A percentile compares a stretch with the other conserved stretches of the same genome.
Evolutionary conservation across 164 flowering plant genomes (phyloP).

Genomic region (Aristolochia fimbriata): DNA sequence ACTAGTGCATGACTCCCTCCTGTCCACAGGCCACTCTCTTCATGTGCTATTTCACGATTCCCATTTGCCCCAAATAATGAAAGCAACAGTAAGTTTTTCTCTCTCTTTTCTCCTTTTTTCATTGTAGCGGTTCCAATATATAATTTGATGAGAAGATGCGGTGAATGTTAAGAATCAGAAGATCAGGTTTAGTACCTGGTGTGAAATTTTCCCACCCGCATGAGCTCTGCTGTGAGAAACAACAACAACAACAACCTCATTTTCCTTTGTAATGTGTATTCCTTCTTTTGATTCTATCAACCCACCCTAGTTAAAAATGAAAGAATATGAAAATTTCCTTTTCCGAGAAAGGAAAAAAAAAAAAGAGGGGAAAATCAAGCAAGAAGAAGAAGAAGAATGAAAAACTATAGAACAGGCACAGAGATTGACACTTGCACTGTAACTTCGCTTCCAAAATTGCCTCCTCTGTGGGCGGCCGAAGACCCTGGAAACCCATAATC

Average conservation of each 20-base stretch:
- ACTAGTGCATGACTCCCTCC: too few species aligned
- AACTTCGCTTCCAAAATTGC: slow-evolving; percentile 39
- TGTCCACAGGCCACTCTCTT: too few species aligned
- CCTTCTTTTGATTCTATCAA: slow-evolving; percentile 9
- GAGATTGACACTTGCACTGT: slow-evolving; percentile 27
- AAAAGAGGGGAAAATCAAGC: too few species aligned
- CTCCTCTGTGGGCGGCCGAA: slow-evolving; percentile 36
- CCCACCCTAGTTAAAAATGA: slow-evolving; percentile 27
- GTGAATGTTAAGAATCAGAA: too few species aligned
- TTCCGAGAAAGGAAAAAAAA: slow-evolving; percentile 15
- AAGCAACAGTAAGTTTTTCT: too few species aligned
- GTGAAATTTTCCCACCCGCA: background rate
- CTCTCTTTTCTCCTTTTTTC: too few species aligned
- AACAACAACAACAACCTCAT: background rate
- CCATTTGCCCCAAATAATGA: too few species aligned
- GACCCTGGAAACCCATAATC: slow-evolving; percentile 44
- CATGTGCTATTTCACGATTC: too few species aligned
- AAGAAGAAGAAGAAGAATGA: slow-evolving; percentile 5
- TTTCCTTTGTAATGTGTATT: slow-evolving; percentile 13
- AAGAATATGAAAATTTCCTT: slow-evolving; percentile 32
- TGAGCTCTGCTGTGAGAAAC: background rate
- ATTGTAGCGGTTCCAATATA: too few species aligned
- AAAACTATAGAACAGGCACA: slow-evolving; percentile 54
- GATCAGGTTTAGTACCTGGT: background rate
- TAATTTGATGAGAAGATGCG: too few species aligned